Evolutionary conservation across 208 protist genomes (phyloP).

Genomic region (Polymyxa betae): DNA sequence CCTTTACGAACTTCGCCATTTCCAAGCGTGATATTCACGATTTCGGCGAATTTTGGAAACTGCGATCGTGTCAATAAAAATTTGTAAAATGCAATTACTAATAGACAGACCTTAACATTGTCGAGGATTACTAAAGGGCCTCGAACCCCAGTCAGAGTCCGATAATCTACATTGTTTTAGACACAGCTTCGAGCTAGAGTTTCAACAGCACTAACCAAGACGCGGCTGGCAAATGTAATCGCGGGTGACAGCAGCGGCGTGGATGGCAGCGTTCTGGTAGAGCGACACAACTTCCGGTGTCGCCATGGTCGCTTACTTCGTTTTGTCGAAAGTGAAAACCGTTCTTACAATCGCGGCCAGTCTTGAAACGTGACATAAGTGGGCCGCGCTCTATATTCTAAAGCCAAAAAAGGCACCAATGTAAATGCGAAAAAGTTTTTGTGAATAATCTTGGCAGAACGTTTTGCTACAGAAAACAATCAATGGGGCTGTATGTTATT

Average conservation of each 20-base stretch:
- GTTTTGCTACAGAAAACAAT: too few species aligned
- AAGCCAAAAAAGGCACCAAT: too few species aligned
- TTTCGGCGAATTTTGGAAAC: conserved; percentile 97
- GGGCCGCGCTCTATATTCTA: too few species aligned
- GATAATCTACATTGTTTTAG: conserved; percentile 85
- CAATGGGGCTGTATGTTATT: too few species aligned
- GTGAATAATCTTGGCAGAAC: too few species aligned
- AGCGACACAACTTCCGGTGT: conserved; percentile 12
- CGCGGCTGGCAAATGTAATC: conserved; percentile 47
- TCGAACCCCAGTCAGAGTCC: conserved; percentile 97
- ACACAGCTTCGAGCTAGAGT: not conserved
- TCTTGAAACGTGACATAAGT: too few species aligned
- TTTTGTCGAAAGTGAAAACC: too few species aligned
- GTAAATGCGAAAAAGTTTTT: too few species aligned
- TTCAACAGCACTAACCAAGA: not conserved
- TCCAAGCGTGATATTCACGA: conserved; percentile 97
- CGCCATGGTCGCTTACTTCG: too few species aligned
- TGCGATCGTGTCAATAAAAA: conserved; percentile 66
- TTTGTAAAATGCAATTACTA: not conserved
- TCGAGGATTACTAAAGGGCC: conserved; percentile 99
- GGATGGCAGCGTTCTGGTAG: not conserved
- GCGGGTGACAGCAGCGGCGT: conserved; percentile 10
- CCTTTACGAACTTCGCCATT: conserved; percentile 91
- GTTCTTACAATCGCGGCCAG: too few species aligned
- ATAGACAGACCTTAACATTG: conserved; percentile 87